phyloP scores from a whole-genome alignment of 1,284 basidiomycete genomes.

The Rhodotorula sp. region DNA sequence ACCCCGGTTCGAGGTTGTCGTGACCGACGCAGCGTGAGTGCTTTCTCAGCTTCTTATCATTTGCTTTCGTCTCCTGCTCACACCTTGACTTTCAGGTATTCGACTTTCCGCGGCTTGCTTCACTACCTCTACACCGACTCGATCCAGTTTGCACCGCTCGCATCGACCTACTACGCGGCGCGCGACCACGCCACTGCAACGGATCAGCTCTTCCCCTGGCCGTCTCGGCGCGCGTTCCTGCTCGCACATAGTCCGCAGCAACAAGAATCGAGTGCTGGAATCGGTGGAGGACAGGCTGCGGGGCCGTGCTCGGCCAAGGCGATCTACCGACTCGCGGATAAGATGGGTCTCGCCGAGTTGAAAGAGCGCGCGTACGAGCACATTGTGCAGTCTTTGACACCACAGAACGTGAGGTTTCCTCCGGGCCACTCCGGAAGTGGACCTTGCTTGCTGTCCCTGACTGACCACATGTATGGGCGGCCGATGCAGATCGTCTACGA shows the following conservation, averaged over 20 bases:
- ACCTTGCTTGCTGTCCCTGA: background rate
- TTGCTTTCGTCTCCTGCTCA: too few species aligned
- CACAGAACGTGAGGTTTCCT: conserved; percentile 39
- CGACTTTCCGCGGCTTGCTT: conserved; percentile 49
- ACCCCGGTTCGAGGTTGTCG: conserved; percentile 35
- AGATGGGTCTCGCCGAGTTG: conserved; percentile 44
- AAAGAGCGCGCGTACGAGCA: conserved; percentile 45
- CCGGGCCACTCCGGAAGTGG: background rate
- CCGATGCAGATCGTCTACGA: conserved; percentile 39
- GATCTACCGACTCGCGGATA: conserved; percentile 46
- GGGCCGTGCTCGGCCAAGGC: conserved; percentile 41
- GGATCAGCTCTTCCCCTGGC: conserved; percentile 28
- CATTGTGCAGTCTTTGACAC: conserved; percentile 39
- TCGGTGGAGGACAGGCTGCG: background rate
- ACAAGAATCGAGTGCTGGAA: background rate
- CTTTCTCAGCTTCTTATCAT: too few species aligned
- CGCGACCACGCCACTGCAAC: conserved; percentile 33
- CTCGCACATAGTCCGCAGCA: conserved; percentile 17
- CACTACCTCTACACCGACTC: conserved; percentile 51
- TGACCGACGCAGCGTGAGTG: conserved; percentile 36
- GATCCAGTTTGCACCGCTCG: conserved; percentile 46
- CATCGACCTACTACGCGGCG: conserved; percentile 43
- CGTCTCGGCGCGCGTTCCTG: conserved; percentile 29
- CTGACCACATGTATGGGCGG: background rate
- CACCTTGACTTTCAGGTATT: too few species aligned